Percentiles rank a stretch among this genome's conserved stretches.
Conservation (phyloP, 1,284 basidiomycete species). For the Irpex rosettiformis region DNA sequence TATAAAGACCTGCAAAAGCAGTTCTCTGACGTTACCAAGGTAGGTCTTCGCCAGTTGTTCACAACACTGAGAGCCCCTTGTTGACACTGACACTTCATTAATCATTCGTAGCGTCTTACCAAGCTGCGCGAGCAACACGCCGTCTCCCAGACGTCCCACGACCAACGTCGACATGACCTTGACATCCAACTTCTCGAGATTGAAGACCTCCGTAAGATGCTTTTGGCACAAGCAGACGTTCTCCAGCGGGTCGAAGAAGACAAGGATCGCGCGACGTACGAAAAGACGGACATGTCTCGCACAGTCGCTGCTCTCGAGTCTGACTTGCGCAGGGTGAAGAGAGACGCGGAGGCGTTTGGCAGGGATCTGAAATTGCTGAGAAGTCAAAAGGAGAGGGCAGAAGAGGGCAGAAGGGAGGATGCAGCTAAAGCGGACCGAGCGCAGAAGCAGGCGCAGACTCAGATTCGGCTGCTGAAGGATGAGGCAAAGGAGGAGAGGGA, state of each 20-base stretch:
- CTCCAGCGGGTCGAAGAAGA: slow-evolving; percentile 60
- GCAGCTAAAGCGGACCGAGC: slow-evolving; percentile 42
- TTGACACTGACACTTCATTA: too few species aligned
- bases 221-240: slow-evolving; percentile 60
- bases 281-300: slow-evolving; percentile 59
- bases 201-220: slow-evolving; percentile 62
- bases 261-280: slow-evolving; percentile 53
- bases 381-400: slow-evolving; percentile 61
- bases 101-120: slow-evolving; percentile 45
- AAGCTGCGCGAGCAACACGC: slow-evolving; percentile 58
- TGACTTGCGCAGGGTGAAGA: slow-evolving; percentile 66
- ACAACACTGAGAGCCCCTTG: neutral
- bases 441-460: slow-evolving; percentile 61
- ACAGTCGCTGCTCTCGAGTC: slow-evolving; percentile 63
- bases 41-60: slow-evolving; percentile 26
- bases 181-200: slow-evolving; percentile 69
- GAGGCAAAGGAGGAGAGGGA: slow-evolving; percentile 60
- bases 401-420: slow-evolving; percentile 50
- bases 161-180: slow-evolving; percentile 66
- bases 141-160: slow-evolving; percentile 62
- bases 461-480: slow-evolving; percentile 64
- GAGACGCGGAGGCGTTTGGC: slow-evolving; percentile 72
- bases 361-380: slow-evolving; percentile 68
- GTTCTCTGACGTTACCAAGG: slow-evolving; percentile 63
- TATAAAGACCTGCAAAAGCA: slow-evolving; percentile 68